Evolutionary conservation across 148 eudicot species (phyloP).

Genomic region (Diospyros kaki): DNA sequence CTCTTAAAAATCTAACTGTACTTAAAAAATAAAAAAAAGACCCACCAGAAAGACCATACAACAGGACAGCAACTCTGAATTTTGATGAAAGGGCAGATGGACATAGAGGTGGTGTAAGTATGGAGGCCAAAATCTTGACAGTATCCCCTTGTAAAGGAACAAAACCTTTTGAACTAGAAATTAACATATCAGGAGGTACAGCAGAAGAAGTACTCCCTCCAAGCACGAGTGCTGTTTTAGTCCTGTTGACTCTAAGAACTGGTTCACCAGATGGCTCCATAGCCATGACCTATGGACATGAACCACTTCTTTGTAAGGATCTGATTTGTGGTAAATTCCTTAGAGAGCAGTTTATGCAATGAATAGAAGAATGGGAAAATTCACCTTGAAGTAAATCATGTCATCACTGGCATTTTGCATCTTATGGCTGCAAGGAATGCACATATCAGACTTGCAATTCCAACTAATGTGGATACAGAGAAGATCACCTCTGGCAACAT

Average conservation of each 20-base stretch:
- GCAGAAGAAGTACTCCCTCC: constrained; percentile 81
- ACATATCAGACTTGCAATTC: constrained; percentile 77
- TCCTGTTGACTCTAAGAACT: constrained; percentile 59
- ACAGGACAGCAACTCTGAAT: constrained; percentile 68
- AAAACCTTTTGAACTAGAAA: constrained; percentile 29
- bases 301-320: constrained; percentile 10
- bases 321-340: not conserved
- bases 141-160: constrained; percentile 59
- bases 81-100: constrained; percentile 81
- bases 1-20: too few species aligned
- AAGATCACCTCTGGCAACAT: constrained; percentile 71
- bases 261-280: constrained; percentile 79
- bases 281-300: constrained; percentile 60
- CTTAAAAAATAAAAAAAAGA: too few species aligned
- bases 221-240: constrained; percentile 88
- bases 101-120: constrained; percentile 69
- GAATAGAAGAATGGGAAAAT: constrained; percentile 9
- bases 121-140: constrained; percentile 58
- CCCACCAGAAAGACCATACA: constrained; percentile 79
- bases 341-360: constrained; percentile 11
- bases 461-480: constrained; percentile 72
- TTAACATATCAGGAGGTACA: constrained; percentile 68
- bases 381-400: constrained; percentile 77
- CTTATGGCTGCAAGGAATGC: constrained; percentile 63
- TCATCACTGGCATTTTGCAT: constrained; percentile 32